Evolutionary conservation across 441 rosid genomes (phyloP).

Genomic region (Gossypium gossypioides): DNA sequence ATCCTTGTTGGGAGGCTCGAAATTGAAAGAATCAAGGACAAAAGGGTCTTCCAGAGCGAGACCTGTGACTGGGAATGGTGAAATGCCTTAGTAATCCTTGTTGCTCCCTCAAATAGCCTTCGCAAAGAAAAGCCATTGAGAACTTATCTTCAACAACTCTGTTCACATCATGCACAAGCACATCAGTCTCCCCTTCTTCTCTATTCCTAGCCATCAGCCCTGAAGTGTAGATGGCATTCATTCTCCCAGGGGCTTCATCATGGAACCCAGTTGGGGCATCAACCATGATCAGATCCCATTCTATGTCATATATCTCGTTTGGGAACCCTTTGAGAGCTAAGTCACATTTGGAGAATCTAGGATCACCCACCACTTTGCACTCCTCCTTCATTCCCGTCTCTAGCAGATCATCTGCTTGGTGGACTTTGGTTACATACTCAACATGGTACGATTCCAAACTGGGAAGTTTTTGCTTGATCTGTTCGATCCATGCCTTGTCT

Average conservation of each 20-base stretch:
- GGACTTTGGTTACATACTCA: constrained; percentile 42
- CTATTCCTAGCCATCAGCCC: constrained; percentile 64
- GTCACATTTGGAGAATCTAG: constrained; percentile 41
- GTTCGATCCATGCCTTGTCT: constrained; percentile 50
- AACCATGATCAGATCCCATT: constrained; percentile 72
- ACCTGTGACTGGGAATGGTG: constrained; percentile 49
- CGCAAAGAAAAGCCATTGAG: constrained; percentile 49
- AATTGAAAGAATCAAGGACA: constrained; percentile 26
- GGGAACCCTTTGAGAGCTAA: constrained; percentile 52
- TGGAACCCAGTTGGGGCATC: constrained; percentile 70
- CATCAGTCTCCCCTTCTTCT: constrained; percentile 54
- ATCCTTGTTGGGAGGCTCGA: not conserved
- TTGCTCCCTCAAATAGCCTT: constrained; percentile 51
- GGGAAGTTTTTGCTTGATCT: constrained; percentile 38
- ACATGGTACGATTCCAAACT: constrained; percentile 48
- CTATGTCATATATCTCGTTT: constrained; percentile 40
- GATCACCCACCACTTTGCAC: constrained; percentile 40
- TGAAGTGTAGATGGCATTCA: constrained; percentile 67
- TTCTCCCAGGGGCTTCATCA: constrained; percentile 59
- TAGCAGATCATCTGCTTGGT: constrained; percentile 34
- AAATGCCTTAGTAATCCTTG: constrained; percentile 58
- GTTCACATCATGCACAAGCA: constrained; percentile 62
- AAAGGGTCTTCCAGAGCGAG: constrained; percentile 37
- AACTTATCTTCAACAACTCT: constrained; percentile 52
- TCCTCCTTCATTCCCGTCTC: constrained; percentile 32